A percentile compares a stretch with the other conserved stretches of the same genome.
Conservation (phyloP, 768 basidiomycete species). For the Infundibulicybe gibba region DNA sequence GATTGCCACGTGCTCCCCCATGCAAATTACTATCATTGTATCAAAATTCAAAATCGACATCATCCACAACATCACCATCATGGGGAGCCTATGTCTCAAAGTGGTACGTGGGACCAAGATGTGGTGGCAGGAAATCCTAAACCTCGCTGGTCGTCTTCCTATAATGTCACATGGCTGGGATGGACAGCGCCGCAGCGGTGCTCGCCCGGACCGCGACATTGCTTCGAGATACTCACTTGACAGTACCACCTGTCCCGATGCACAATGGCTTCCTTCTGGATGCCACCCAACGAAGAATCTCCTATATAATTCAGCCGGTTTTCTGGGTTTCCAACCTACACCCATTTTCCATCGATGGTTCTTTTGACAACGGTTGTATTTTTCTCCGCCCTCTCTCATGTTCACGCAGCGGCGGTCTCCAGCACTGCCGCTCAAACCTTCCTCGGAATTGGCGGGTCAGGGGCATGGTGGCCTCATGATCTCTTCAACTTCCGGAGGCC, state of each 20-base stretch:
- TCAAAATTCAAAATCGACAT: too few species aligned
- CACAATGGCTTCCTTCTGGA: too few species aligned
- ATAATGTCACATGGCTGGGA: too few species aligned
- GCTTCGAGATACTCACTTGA: neutral
- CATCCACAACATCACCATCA: too few species aligned
- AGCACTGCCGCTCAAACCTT: conserved; percentile 30
- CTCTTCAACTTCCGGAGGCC: conserved; percentile 32
- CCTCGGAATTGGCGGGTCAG: conserved; percentile 37
- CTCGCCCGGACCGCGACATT: neutral
- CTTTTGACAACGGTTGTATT: neutral
- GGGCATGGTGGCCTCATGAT: conserved; percentile 46
- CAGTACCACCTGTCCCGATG: neutral
- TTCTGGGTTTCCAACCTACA: neutral
- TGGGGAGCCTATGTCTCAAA: too few species aligned
- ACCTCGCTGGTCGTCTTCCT: too few species aligned
- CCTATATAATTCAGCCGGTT: neutral
- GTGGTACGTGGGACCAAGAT: too few species aligned
- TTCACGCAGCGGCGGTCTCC: conserved; percentile 19
- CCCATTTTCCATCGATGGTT: neutral
- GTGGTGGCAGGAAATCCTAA: too few species aligned
- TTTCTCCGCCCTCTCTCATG: neutral
- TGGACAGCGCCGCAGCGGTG: too few species aligned
- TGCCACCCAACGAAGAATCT: neutral
- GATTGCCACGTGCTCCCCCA: too few species aligned
- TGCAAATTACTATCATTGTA: too few species aligned